These are phyloP conservation scores for Phaeodactylum tricornutum DNA, from an alignment of 108 stramenopile species.

Conservation along the genomic window DNA sequence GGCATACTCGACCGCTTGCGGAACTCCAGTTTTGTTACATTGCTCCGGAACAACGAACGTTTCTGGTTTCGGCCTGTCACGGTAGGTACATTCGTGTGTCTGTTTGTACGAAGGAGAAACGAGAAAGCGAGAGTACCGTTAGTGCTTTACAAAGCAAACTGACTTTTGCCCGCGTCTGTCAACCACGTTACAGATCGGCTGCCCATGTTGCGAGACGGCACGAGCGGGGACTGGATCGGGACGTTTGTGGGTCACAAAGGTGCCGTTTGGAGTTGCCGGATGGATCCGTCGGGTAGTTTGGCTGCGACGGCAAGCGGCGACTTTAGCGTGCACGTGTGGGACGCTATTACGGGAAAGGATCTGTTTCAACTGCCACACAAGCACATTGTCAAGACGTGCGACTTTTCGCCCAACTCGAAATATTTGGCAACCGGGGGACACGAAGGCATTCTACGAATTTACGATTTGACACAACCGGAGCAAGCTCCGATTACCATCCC, in stretches of 20 bases:
- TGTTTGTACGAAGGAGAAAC: not conserved
- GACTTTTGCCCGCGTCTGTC: no score
- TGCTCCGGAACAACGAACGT: conserved; percentile 39
- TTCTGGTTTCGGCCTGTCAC: conserved; percentile 78
- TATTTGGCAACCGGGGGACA: conserved; percentile 89
- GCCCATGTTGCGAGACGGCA: conserved; percentile 95
- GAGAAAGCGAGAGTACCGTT: not conserved
- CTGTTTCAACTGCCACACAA: conserved; percentile 77
- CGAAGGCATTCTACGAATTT: conserved; percentile 86
- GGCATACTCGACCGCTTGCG: conserved; percentile 85
- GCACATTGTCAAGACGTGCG: conserved; percentile 95
- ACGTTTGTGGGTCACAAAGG: conserved; percentile 98
- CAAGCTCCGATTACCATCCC: not conserved
- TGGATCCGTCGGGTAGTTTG: conserved; percentile 75
- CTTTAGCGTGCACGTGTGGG: conserved; percentile 79
- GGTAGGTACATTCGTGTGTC: conserved; percentile 6
- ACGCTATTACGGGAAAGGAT: conserved; percentile 75
- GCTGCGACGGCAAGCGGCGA: conserved; percentile 89
- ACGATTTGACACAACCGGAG: conserved; percentile 31
- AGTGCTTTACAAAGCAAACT: not conserved
- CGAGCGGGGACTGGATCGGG: conserved; percentile 98
- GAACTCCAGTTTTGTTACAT: conserved; percentile 74
- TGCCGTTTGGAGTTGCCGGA: conserved; percentile 95
- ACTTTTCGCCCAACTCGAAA: conserved; percentile 76
- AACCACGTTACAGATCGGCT: conserved; percentile 44